Base-by-base conservation (phyloP, 768 basidiomycete species). In the Pleurotus cornucopiae region DNA sequence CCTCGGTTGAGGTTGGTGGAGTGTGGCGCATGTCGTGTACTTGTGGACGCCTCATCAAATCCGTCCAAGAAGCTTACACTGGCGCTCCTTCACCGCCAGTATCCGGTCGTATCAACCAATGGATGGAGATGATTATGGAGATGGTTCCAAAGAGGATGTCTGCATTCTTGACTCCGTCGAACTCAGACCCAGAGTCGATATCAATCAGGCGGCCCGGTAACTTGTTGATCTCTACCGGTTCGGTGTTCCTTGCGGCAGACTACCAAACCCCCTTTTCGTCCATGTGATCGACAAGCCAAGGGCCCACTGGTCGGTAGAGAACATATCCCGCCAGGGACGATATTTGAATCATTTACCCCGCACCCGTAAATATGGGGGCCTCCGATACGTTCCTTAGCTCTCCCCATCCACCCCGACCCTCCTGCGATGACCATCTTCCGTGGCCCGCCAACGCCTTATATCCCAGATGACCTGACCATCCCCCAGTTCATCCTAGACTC, bases 401-500 rank as follows among this genome's bases (percentile, higher is more conserved):
- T 44, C 43, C 11, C 16, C 38, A 12, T 18, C 21, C 37, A 38
- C 40, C 12, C 16, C 18, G 5, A 16, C 53, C 20, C 14, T 21
- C 53, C 14, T 13, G 6, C 38, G 44, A 55, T 55, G 54, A 55
- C 54, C 21, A 46, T 45, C 16, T 55, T 55, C 43, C 7, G 23
- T 46, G 41, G 43, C 7, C 43, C 54, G 41, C 63, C 66, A 21
- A 66, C 76, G 5, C 76, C 79, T 30, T 61, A 54, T 54, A 74
- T 82, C 54, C 81, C 81, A 6, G 80, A 82, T 64, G 68, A 80
- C 60, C 60, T 82, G 39, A 79, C 79, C 2, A 64, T 82, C 39
- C 74, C 78, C 4, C 81, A 84, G 63, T 83, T 83, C 64, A 69
- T 80, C 26, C 77, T 84, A 51, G 78, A 81, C 60, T 64, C 59